phyloP scores from a whole-genome alignment of 2,329 filamentous ascomycete genomes.

The Diplodia mutila region DNA sequence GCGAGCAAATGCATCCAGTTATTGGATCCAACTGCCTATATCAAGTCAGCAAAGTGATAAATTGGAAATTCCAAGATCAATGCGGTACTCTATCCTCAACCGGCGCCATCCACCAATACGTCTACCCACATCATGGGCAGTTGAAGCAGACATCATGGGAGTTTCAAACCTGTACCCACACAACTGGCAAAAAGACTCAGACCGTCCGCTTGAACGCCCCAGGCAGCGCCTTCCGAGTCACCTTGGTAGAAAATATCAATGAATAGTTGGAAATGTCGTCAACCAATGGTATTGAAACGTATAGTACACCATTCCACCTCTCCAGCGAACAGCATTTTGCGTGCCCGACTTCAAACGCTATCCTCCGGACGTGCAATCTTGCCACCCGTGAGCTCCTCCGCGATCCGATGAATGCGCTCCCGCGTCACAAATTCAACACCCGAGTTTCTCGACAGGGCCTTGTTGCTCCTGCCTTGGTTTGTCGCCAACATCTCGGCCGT shows the following conservation, averaged over 20 bases:
- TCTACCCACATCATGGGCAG: too few species aligned
- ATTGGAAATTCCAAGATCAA: too few species aligned
- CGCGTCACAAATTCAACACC: constrained; percentile 50
- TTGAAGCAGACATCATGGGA: too few species aligned
- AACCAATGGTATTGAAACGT: neutral
- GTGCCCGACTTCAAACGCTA: neutral
- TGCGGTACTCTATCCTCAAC: too few species aligned
- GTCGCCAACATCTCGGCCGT: constrained; percentile 40
- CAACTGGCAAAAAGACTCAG: too few species aligned
- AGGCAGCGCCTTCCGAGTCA: neutral
- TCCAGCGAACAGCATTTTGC: neutral
- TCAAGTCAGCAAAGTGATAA: too few species aligned
- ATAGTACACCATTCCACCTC: neutral
- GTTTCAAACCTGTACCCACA: too few species aligned
- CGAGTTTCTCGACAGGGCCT: constrained; percentile 31
- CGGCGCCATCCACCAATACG: too few species aligned
- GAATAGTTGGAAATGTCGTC: neutral
- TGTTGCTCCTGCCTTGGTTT: constrained; percentile 41
- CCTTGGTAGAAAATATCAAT: neutral
- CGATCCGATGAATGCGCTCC: constrained; percentile 65
- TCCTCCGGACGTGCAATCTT: constrained; percentile 35
- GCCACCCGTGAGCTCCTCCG: constrained; percentile 69
- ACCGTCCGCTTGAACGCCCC: neutral
- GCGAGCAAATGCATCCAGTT: too few species aligned
- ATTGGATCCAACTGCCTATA: too few species aligned